A percentile compares a stretch with the other conserved stretches of the same genome.
Conservation (phyloP, 2,329 filamentous ascomycete genomes). For the Sphaerulina populicola region DNA sequence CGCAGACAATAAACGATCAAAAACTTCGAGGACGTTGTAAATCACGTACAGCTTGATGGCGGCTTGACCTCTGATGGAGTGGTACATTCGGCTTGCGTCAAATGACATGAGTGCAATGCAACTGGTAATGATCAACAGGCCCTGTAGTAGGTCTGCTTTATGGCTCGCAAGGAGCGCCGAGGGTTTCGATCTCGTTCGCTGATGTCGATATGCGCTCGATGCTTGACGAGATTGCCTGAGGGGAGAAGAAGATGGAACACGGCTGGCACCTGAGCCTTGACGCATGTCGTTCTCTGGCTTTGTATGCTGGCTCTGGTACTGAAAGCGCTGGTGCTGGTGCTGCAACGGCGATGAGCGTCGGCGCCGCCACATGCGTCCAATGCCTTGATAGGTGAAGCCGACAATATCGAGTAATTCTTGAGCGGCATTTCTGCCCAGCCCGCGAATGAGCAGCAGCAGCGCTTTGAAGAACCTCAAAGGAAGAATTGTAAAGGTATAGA, state of each 20-base stretch:
- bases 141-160: slow-evolving; percentile 91
- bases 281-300: neutral
- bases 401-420: slow-evolving; percentile 65
- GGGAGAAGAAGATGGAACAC: slow-evolving; percentile 8
- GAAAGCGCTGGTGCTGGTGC: neutral
- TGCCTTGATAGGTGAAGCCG: slow-evolving; percentile 68
- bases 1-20: slow-evolving; percentile 80
- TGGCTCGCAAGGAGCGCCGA: slow-evolving; percentile 79
- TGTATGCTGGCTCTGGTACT: neutral
- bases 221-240: slow-evolving; percentile 19
- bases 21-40: slow-evolving; percentile 92
- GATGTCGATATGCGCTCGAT: slow-evolving; percentile 47
- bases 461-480: slow-evolving; percentile 82
- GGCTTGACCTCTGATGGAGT: slow-evolving; percentile 90
- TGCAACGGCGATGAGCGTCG: slow-evolving; percentile 13
- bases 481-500: slow-evolving; percentile 92
- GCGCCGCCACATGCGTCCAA: slow-evolving; percentile 67
- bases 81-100: slow-evolving; percentile 95
- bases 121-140: slow-evolving; percentile 76
- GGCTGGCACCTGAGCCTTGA: neutral
- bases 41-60: slow-evolving; percentile 98
- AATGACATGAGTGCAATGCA: slow-evolving; percentile 79
- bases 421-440: slow-evolving; percentile 64
- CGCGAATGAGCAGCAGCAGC: slow-evolving; percentile 63
- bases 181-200: slow-evolving; percentile 72